These are phyloP conservation scores for Pestalotiopsis sp. DNA, from an alignment of 2,329 filamentous ascomycete species.

Conservation along the genomic window DNA sequence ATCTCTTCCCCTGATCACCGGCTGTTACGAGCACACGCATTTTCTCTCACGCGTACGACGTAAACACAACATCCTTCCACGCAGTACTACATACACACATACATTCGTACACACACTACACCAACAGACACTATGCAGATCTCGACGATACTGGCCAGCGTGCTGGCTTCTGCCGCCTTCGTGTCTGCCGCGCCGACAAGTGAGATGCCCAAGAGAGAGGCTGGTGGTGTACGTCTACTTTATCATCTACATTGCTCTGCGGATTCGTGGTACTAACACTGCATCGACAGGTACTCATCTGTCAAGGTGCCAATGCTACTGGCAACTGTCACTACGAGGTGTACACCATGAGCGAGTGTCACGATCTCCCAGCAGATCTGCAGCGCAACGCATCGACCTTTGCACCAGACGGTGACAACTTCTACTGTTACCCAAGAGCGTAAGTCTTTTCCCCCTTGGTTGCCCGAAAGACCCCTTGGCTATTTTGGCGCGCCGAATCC, in stretches of 20 bases:
- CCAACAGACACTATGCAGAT: slow-evolving; percentile 25
- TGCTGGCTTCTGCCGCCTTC: slow-evolving; percentile 22
- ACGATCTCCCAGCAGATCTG: slow-evolving; percentile 43
- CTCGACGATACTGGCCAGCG: slow-evolving; percentile 19
- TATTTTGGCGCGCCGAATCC: neutral
- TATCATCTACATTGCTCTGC: neutral
- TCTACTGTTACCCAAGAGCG: slow-evolving; percentile 46
- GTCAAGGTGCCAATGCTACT: slow-evolving; percentile 50
- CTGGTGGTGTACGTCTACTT: slow-evolving; percentile 45
- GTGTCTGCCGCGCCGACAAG: slow-evolving; percentile 23
- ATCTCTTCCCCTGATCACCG: neutral
- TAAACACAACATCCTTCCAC: neutral
- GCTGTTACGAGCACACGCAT: neutral
- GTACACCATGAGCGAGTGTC: slow-evolving; percentile 44
- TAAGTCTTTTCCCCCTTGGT: slow-evolving; percentile 17
- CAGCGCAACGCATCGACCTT: slow-evolving; percentile 47
- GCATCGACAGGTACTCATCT: slow-evolving; percentile 45
- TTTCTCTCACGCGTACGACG: neutral
- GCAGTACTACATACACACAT: neutral
- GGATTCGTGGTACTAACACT: slow-evolving; percentile 1
- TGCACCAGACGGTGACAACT: slow-evolving; percentile 48
- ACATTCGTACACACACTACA: neutral
- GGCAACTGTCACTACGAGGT: slow-evolving; percentile 44
- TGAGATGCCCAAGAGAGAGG: slow-evolving; percentile 39
- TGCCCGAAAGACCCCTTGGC: too few species aligned